Evolutionary conservation across 805 yeast genomes (phyloP).

Genomic region (Saccharomycopsis guyanensis): DNA sequence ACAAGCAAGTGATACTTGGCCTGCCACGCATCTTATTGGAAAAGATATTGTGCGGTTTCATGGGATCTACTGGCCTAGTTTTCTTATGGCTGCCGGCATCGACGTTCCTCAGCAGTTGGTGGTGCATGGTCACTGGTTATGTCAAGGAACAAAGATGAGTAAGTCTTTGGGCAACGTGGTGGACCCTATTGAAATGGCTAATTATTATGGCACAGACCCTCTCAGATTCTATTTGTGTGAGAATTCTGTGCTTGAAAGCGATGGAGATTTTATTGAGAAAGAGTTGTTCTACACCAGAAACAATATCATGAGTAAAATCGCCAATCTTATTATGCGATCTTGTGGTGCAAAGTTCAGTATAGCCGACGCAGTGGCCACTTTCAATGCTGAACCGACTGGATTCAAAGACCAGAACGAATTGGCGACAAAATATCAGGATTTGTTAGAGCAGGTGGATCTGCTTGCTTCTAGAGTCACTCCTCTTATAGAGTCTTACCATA

Average conservation of each 20-base stretch:
- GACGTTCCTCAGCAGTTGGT: constrained; percentile 65
- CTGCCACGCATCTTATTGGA: constrained; percentile 79
- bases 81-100: constrained; percentile 74
- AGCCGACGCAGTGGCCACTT: constrained; percentile 33
- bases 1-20: constrained; percentile 52
- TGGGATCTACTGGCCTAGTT: constrained; percentile 89
- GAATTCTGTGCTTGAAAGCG: constrained; percentile 66
- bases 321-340: constrained; percentile 68
- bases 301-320: constrained; percentile 71
- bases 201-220: constrained; percentile 62
- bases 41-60: constrained; percentile 89
- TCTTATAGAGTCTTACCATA: constrained; percentile 40
- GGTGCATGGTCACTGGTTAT: constrained; percentile 93
- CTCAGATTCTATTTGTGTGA: constrained; percentile 70
- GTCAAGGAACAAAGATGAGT: constrained; percentile 88
- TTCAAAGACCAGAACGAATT: neutral
- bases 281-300: constrained; percentile 47
- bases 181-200: constrained; percentile 67
- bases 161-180: constrained; percentile 90
- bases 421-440: constrained; percentile 13
- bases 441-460: constrained; percentile 30
- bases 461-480: constrained; percentile 35
- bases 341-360: constrained; percentile 66
- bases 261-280: constrained; percentile 68
- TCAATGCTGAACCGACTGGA: neutral